Evolutionary conservation across 495 filamentous ascomycete species (phyloP).

Genomic region (Tuber umbilicatum): DNA sequence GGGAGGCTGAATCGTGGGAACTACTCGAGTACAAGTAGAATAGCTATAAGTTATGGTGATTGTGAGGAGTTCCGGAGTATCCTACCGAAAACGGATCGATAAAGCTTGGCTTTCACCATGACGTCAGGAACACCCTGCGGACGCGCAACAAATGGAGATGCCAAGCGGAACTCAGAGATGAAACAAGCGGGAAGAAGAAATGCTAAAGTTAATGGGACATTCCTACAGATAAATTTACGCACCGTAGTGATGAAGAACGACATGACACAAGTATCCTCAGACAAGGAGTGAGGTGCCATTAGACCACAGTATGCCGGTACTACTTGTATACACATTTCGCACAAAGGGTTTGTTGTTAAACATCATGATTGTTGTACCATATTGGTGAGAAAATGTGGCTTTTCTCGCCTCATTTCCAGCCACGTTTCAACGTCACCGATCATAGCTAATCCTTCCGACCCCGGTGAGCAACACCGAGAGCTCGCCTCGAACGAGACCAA

Average conservation of each 20-base stretch:
- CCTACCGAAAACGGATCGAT: constrained; percentile 9
- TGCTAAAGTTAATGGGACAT: not conserved
- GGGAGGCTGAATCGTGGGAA: not conserved
- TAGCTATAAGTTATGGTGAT: not conserved
- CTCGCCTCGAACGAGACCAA: not conserved
- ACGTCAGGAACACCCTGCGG: constrained; percentile 18
- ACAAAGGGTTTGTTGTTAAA: not conserved
- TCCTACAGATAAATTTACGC: not conserved
- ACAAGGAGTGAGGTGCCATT: too few species aligned
- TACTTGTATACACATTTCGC: too few species aligned
- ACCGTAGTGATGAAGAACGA: not conserved
- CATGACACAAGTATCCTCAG: not conserved
- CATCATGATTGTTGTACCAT: not conserved
- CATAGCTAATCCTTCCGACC: not conserved
- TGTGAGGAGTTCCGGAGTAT: constrained; percentile 15
- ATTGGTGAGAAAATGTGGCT: not conserved
- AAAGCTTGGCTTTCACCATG: constrained; percentile 19
- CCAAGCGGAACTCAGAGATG: not conserved
- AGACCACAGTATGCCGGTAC: too few species aligned
- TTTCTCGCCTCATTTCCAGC: not conserved
- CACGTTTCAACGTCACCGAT: not conserved
- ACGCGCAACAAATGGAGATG: not conserved
- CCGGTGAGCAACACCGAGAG: not conserved
- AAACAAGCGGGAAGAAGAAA: not conserved
- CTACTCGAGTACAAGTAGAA: too few species aligned